phyloP scores from a whole-genome alignment of 257 asterid genomes.

The Solanum gracilifrons region DNA sequence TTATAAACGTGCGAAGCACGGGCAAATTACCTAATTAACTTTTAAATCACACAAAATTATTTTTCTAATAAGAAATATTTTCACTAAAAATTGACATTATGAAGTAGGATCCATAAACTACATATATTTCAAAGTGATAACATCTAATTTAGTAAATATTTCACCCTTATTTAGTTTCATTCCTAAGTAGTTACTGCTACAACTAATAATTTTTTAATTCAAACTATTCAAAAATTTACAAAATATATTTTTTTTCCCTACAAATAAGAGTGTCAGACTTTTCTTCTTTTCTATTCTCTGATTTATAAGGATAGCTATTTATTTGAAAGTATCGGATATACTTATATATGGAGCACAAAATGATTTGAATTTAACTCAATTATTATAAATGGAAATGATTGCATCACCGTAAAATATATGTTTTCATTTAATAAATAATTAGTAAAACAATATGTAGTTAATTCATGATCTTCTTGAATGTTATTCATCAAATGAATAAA shows the following conservation, averaged over 20 bases:
- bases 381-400: not conserved
- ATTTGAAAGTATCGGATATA: not conserved
- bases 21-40: too few species aligned
- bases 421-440: too few species aligned
- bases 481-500: not conserved
- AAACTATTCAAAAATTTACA: not conserved
- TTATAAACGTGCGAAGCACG: too few species aligned
- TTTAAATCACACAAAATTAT: not conserved
- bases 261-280: not conserved
- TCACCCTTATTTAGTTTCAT: not conserved
- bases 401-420: too few species aligned
- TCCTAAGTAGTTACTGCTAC: not conserved
- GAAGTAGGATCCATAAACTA: not conserved
- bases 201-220: too few species aligned
- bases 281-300: not conserved
- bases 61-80: not conserved
- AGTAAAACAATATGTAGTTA: not conserved
- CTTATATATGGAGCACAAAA: not conserved
- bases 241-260: not conserved
- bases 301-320: not conserved
- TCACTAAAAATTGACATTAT: not conserved
- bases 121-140: not conserved
- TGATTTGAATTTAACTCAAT: not conserved
- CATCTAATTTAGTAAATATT: not conserved
- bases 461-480: not conserved